phyloP scores from a whole-genome alignment of 345 rosid genomes.

The Trapa bicornis region DNA sequence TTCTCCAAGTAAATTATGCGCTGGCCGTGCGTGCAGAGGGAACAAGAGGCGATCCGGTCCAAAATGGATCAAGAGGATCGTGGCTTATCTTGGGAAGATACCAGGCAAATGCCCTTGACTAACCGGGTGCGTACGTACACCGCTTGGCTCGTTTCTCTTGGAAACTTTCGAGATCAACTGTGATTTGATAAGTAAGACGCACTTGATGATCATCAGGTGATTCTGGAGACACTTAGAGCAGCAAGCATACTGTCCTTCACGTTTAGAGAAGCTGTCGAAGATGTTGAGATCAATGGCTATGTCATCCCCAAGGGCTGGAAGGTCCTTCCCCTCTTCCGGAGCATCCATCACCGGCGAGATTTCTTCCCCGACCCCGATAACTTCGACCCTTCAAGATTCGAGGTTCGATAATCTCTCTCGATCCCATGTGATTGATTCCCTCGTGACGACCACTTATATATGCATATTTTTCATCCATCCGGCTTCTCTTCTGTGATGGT shows the following conservation, averaged over 20 bases:
- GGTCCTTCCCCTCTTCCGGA: slow-evolving; percentile 86
- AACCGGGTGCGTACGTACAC: slow-evolving; percentile 35
- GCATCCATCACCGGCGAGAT: slow-evolving; percentile 64
- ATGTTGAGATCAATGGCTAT: slow-evolving; percentile 67
- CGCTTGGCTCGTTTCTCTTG: not conserved
- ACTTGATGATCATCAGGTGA: slow-evolving; percentile 40
- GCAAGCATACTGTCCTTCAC: slow-evolving; percentile 85
- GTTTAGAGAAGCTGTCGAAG: slow-evolving; percentile 86
- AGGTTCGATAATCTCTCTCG: slow-evolving; percentile 26
- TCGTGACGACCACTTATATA: not conserved
- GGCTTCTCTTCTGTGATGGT: slow-evolving; percentile 14
- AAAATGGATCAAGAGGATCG: slow-evolving; percentile 40
- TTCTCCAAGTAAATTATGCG: not conserved
- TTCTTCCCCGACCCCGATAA: slow-evolving; percentile 64
- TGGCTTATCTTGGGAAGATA: slow-evolving; percentile 77
- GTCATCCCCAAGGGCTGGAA: slow-evolving; percentile 95
- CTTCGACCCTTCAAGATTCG: slow-evolving; percentile 82
- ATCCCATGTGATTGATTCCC: not conserved
- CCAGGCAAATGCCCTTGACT: slow-evolving; percentile 76
- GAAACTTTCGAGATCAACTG: not conserved
- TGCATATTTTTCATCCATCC: not conserved
- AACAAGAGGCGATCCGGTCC: slow-evolving; percentile 45
- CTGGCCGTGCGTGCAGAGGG: slow-evolving; percentile 28
- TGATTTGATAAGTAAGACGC: not conserved
- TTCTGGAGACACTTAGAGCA: slow-evolving; percentile 84